Evolutionary conservation across 345 rosid species (phyloP).

Genomic region (Populus ilicifolia): DNA sequence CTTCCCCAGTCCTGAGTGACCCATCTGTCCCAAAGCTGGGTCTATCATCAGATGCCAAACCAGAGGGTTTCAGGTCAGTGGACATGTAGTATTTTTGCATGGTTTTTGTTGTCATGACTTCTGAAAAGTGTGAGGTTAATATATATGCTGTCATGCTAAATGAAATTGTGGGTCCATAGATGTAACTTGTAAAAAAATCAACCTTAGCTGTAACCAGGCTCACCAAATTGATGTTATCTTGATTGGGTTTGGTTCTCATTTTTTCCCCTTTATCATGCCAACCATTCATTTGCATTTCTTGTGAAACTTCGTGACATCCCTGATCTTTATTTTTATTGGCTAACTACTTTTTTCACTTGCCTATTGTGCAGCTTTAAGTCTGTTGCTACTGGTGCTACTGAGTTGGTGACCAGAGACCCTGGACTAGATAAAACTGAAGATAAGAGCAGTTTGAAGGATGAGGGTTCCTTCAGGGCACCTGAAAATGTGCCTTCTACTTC

Average conservation of each 20-base stretch:
- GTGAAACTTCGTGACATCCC: neutral
- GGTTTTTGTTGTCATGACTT: neutral
- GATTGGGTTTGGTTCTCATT: neutral
- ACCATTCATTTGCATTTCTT: neutral
- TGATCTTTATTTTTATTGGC: neutral
- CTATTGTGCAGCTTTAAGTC: slow-evolving; percentile 44
- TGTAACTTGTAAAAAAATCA: neutral
- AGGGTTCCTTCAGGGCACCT: slow-evolving; percentile 14
- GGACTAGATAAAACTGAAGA: slow-evolving; percentile 38
- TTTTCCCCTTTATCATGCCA: neutral
- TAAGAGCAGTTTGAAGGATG: slow-evolving; percentile 30
- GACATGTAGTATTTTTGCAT: neutral
- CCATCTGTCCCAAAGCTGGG: slow-evolving; percentile 19
- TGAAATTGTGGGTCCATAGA: neutral
- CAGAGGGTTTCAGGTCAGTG: slow-evolving; percentile 46
- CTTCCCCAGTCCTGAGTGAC: slow-evolving; percentile 26
- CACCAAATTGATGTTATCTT: neutral
- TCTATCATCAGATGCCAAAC: slow-evolving; percentile 20
- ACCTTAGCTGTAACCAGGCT: neutral
- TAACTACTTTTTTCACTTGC: neutral
- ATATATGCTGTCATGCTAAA: neutral
- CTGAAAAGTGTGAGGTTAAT: neutral
- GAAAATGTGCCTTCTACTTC: slow-evolving; percentile 33
- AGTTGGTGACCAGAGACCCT: slow-evolving; percentile 27
- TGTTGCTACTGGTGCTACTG: slow-evolving; percentile 32